Conservation (phyloP, 495 filamentous ascomycete genomes). For the Letharia lupina region DNA sequence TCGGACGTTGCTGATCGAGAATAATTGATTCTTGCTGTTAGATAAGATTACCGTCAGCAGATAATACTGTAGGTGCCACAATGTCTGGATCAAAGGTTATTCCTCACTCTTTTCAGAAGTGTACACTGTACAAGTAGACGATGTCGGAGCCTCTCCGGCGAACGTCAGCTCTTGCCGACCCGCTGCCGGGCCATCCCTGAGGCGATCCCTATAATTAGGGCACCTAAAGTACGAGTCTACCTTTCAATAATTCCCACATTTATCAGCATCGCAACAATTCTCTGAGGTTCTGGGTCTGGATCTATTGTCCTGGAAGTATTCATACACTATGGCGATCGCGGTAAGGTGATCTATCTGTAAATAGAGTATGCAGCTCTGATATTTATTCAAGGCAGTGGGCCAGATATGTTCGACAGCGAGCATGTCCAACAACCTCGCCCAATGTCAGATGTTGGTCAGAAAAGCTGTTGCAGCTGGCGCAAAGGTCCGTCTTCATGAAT, state of each 20-base stretch:
- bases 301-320: not conserved
- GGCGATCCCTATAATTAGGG: not conserved
- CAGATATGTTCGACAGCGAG: constrained; percentile 78
- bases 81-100: not conserved
- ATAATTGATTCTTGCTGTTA: not conserved
- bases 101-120: not conserved
- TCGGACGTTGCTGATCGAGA: not conserved
- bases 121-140: not conserved
- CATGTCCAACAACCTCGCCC: constrained; percentile 67
- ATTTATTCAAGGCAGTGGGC: constrained; percentile 58
- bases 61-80: not conserved
- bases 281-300: not conserved
- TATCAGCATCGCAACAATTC: not conserved
- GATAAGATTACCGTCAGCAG: not conserved
- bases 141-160: not conserved
- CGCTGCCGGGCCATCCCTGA: not conserved
- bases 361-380: constrained; percentile 1
- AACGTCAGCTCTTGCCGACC: constrained; percentile 1
- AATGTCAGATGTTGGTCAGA: constrained; percentile 61
- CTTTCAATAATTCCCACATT: not conserved
- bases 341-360: not conserved
- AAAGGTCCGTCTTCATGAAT: constrained; percentile 45
- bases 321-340: constrained; percentile 6
- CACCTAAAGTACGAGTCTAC: not conserved
- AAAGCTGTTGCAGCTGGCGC: constrained; percentile 69